Conservation (phyloP, 805 yeast species). For the Isabelozyma rhagii region DNA sequence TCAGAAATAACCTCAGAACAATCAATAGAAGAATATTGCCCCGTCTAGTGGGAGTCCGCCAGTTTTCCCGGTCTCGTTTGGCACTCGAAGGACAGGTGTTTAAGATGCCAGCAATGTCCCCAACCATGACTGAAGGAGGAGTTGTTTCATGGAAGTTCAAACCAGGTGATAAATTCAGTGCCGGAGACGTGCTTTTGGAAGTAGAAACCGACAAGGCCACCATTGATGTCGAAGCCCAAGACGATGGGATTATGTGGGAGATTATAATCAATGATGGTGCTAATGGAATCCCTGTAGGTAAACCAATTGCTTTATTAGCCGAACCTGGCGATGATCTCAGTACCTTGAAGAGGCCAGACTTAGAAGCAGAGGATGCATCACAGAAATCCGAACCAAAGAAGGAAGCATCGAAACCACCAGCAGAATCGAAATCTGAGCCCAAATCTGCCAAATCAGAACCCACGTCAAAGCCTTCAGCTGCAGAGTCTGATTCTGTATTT, state of each 20-base stretch:
- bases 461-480: not conserved
- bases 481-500: slow-evolving; percentile 10
- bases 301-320: slow-evolving; percentile 83
- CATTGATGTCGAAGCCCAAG: slow-evolving; percentile 83
- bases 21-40: not conserved
- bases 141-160: slow-evolving; percentile 85
- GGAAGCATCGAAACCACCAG: slow-evolving; percentile 7
- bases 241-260: slow-evolving; percentile 87
- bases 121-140: slow-evolving; percentile 97
- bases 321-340: slow-evolving; percentile 83
- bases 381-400: slow-evolving; percentile 11
- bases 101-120: slow-evolving; percentile 98
- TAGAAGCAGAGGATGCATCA: slow-evolving; percentile 22
- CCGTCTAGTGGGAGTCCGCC: not conserved
- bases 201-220: slow-evolving; percentile 87
- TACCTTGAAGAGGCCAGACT: slow-evolving; percentile 55
- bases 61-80: not conserved
- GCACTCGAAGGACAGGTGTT: slow-evolving; percentile 42
- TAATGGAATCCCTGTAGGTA: slow-evolving; percentile 78
- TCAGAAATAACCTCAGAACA: not conserved
- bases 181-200: slow-evolving; percentile 82
- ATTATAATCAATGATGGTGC: slow-evolving; percentile 71
- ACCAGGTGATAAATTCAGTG: slow-evolving; percentile 59
- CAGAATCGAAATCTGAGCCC: slow-evolving; percentile 9
- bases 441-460: slow-evolving; percentile 9